Evolutionary conservation across 208 protist species (phyloP).

Genomic region (Acanthamoeba sp.): DNA sequence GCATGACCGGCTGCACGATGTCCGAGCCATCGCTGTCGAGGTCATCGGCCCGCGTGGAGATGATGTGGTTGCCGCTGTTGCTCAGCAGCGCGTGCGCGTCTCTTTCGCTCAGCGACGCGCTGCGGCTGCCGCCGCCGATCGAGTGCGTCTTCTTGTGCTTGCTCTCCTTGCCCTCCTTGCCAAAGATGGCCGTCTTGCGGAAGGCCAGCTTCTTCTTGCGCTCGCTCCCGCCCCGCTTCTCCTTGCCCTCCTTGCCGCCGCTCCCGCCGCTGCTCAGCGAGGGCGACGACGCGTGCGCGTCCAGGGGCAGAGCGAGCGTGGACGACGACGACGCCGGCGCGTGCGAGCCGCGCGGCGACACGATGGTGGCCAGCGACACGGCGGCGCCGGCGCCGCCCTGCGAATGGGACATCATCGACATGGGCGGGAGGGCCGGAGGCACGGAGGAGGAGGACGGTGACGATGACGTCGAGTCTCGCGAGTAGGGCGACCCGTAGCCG

Average conservation of each 20-base stretch:
- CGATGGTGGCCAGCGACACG: background rate
- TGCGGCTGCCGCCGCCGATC: background rate
- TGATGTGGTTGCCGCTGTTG: background rate
- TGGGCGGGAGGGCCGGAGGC: too few relatives aligned
- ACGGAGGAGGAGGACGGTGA: too few relatives aligned
- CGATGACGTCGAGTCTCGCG: too few relatives aligned
- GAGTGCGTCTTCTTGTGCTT: conserved; percentile 60
- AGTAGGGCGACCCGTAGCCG: too few relatives aligned
- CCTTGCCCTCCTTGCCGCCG: background rate
- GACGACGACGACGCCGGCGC: background rate
- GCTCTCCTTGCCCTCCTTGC: conserved; percentile 27
- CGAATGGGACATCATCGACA: too few relatives aligned
- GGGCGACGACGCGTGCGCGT: background rate
- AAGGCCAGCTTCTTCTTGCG: conserved; percentile 56
- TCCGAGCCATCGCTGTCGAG: conserved; percentile 36
- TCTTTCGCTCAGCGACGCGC: background rate
- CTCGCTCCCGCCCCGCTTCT: conserved; percentile 34
- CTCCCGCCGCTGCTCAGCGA: background rate
- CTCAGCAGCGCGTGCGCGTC: background rate
- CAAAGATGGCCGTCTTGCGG: conserved; percentile 48
- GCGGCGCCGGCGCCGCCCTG: too few relatives aligned
- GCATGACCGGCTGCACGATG: background rate
- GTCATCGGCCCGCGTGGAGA: background rate
- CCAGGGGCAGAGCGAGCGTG: background rate
- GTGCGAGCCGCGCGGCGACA: background rate